These are phyloP conservation scores for Turnera subulata DNA, from an alignment of 345 rosid species.

Conservation along the genomic window DNA sequence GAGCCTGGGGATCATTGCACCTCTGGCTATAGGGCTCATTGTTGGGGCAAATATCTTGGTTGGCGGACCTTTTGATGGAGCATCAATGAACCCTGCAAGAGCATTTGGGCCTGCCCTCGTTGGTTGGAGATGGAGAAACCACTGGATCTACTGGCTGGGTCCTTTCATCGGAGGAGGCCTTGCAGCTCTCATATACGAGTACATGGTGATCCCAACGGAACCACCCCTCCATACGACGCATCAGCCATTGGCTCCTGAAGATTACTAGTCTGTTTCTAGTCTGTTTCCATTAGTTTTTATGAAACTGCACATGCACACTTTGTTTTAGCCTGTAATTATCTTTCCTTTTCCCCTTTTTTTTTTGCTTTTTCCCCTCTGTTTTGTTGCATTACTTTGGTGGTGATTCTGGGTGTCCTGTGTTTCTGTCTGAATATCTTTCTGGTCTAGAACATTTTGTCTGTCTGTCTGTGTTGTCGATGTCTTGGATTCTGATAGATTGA, in stretches of 20 bases:
- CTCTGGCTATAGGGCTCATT: slow-evolving; percentile 38
- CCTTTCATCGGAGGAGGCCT: slow-evolving; percentile 44
- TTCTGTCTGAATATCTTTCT: not conserved
- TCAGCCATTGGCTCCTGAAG: slow-evolving; percentile 82
- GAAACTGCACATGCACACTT: no score
- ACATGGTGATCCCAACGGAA: slow-evolving; percentile 47
- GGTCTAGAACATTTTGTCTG: not conserved
- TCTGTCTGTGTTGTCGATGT: not conserved
- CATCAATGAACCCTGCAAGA: slow-evolving; percentile 46
- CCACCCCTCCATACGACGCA: slow-evolving; percentile 20
- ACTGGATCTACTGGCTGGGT: slow-evolving; percentile 56
- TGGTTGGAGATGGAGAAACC: slow-evolving; percentile 49
- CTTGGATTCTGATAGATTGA: not conserved
- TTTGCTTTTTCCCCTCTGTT: not conserved
- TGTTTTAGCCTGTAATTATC: not conserved
- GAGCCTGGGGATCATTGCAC: slow-evolving; percentile 42
- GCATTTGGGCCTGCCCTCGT: slow-evolving; percentile 47
- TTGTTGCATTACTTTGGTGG: not conserved
- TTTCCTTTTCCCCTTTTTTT: not conserved
- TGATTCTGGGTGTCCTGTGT: not conserved
- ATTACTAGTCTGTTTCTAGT: slow-evolving; percentile 44
- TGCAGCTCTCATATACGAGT: slow-evolving; percentile 51
- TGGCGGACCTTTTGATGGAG: slow-evolving; percentile 50
- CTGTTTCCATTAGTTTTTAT: no score
- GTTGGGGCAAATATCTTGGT: slow-evolving; percentile 41